A percentile compares a stretch with the other conserved stretches of the same genome.
Evolutionary conservation across 2,329 filamentous ascomycete species (phyloP).

Genomic region (Reticulascus tulasneorum): DNA sequence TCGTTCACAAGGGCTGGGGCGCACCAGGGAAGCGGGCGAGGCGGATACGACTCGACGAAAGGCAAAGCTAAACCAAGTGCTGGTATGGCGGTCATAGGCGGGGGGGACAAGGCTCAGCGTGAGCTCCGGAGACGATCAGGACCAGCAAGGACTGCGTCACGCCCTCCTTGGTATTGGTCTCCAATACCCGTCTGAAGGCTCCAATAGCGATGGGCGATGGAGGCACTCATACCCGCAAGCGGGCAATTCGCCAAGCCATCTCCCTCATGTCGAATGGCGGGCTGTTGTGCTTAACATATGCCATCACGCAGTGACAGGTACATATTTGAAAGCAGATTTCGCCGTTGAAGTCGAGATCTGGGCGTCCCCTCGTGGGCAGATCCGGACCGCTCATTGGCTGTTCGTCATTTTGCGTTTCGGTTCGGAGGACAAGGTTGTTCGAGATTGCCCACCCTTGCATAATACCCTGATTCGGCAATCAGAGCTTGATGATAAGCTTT

Average conservation of each 20-base stretch:
- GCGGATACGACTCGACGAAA: constrained; percentile 10
- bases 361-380: constrained; percentile 13
- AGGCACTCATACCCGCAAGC: constrained; percentile 11
- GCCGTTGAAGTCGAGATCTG: constrained; percentile 2
- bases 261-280: constrained; percentile 2
- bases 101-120: constrained; percentile 10
- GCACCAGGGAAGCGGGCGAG: constrained; percentile 6
- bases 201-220: too few species aligned
- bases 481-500: too few species aligned
- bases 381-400: constrained; percentile 5
- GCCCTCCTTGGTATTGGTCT: constrained; percentile 12
- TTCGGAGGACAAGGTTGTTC: too few species aligned
- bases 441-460: too few species aligned
- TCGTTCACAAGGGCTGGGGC: constrained; percentile 9
- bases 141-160: constrained; percentile 12
- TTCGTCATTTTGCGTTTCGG: background rate
- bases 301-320: constrained; percentile 1
- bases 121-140: constrained; percentile 3
- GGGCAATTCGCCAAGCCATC: constrained; percentile 6
- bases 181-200: too few species aligned
- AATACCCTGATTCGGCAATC: too few species aligned
- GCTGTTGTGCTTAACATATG: background rate
- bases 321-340: background rate
- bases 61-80: constrained; percentile 6
- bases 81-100: constrained; percentile 5